These are phyloP conservation scores for Aspergillus panamensis DNA, from an alignment of 495 filamentous ascomycete species.

Conservation along the genomic window DNA sequence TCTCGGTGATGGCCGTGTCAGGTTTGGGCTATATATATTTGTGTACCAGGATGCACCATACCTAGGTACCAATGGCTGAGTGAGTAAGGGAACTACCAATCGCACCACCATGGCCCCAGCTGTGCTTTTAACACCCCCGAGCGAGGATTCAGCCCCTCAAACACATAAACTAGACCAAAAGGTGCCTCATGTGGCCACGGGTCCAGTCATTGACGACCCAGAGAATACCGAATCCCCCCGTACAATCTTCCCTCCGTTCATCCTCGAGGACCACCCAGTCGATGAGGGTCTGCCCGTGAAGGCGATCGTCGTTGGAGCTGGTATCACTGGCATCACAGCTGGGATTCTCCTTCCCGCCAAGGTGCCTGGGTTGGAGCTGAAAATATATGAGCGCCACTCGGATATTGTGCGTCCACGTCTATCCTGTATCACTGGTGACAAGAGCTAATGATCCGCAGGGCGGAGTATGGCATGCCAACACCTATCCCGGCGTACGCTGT, in stretches of 20 bases:
- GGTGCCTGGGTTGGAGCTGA: neutral
- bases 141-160: neutral
- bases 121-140: neutral
- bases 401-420: neutral
- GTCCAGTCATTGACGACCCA: neutral
- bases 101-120: neutral
- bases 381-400: neutral
- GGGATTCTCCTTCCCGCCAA: neutral
- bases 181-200: neutral
- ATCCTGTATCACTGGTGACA: neutral
- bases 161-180: neutral
- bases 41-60: no score
- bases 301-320: neutral
- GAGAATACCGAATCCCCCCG: neutral
- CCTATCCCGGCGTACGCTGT: constrained; percentile 55
- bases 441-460: neutral
- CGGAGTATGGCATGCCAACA: constrained; percentile 45
- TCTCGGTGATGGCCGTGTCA: neutral
- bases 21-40: neutral
- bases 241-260: neutral
- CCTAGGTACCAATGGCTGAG: no score
- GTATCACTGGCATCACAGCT: neutral
- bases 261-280: neutral
- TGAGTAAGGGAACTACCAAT: neutral
- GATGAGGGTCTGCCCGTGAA: neutral